These are phyloP conservation scores for Skeletonema costatum DNA, from an alignment of 108 stramenopile species.

Conservation along the genomic window DNA sequence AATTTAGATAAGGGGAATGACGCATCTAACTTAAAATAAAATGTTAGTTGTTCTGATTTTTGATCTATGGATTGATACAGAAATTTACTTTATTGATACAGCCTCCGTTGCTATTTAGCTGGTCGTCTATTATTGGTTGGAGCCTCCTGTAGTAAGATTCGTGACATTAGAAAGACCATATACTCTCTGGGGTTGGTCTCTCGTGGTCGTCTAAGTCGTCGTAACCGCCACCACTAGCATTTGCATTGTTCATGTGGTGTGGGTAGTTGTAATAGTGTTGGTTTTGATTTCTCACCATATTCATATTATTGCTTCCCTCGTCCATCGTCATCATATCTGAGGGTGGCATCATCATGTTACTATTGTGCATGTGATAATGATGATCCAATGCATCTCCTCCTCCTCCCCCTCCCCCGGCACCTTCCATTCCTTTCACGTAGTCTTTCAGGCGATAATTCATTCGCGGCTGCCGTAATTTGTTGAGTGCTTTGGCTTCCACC, in stretches of 20 bases:
- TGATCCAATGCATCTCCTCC: background rate
- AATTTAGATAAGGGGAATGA: slow-evolving; percentile 5
- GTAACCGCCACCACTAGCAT: background rate
- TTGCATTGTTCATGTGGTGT: slow-evolving; percentile 8
- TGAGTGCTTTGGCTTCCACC: slow-evolving; percentile 88
- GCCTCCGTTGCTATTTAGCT: background rate
- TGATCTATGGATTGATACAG: background rate
- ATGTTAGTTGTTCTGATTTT: background rate
- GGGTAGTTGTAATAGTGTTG: slow-evolving; percentile 23
- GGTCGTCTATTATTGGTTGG: background rate
- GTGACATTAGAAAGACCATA: slow-evolving; percentile 45
- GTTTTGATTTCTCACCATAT: slow-evolving; percentile 8
- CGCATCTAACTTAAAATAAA: background rate
- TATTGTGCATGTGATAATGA: background rate
- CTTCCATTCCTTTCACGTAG: slow-evolving; percentile 51
- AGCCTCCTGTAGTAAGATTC: background rate
- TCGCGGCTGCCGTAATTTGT: slow-evolving; percentile 85
- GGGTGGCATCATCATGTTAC: background rate
- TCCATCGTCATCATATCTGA: background rate
- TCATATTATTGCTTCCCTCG: background rate
- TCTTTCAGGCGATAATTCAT: slow-evolving; percentile 77
- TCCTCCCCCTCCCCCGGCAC: slow-evolving; percentile 3
- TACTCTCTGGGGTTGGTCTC: slow-evolving; percentile 39
- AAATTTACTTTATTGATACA: background rate
- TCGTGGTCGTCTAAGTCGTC: slow-evolving; percentile 14